Evolutionary conservation across 495 filamentous ascomycete species (phyloP), one percentile per base, ranked within the genome.

Genomic region (Talaromyces ruber): DNA sequence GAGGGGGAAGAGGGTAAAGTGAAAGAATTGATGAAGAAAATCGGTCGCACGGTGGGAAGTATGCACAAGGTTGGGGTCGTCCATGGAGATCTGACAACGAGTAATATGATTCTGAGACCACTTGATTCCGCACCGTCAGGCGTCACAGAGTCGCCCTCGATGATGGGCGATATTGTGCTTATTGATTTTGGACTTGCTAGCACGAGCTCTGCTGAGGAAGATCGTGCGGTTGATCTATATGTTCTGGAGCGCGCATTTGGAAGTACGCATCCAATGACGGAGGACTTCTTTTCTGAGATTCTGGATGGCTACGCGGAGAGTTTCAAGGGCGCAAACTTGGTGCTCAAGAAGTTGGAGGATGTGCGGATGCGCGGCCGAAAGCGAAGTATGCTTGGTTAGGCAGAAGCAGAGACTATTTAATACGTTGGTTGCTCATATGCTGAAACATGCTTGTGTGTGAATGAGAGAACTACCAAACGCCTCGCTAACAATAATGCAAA

Each of bases 301-400:
- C 66, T 91, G 64, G 69, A 72, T 63, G 82, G 79, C 4, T 91
- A 91, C 79, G 78, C 73, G 50, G 78, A 79, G 63, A 82, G 79
- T 62, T 82, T 82, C 63, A 82, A 81, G 72, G 84, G 81, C 6
- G 82, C 82, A 14, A 76, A 77, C 61, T 68, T 81, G 57, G 82
- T 90, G 28, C 75, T 94, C 67, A 88, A 81, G 72, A 91, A 86
- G 71, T 71, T 99, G 61, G 92, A 95, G 74, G 95, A 97, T 67
- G 94, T 99, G 55, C 85, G 94, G 75, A 84, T 96, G 88, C 84
- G 94, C 69, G 95, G 94, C n/a, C 81, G 94, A 71, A 99, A 99
- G 85, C 88, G 88, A 75, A 98, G 91, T 70, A 98, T 99, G 94
- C 65, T 98, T 66, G 94, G 94, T 57, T 95, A 79, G 73, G 47